phyloP scores from a whole-genome alignment of 1,284 basidiomycete species.

The Naganishia sp. region DNA sequence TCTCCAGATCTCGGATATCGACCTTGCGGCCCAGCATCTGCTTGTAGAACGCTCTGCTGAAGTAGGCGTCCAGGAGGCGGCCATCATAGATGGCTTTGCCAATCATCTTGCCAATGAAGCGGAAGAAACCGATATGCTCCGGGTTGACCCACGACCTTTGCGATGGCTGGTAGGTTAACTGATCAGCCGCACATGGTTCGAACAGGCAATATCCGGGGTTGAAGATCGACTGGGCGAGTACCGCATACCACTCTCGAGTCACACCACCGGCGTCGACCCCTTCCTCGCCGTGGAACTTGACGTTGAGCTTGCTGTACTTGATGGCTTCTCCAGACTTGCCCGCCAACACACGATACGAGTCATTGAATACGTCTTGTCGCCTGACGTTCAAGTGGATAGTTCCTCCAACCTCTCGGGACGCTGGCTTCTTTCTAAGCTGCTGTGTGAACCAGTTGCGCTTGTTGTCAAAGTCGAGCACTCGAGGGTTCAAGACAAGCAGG shows the following conservation, averaged over 20 bases:
- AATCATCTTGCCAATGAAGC: constrained; percentile 96
- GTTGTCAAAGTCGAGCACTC: constrained; percentile 99
- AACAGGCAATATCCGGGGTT: constrained; percentile 96
- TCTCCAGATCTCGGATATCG: constrained; percentile 90
- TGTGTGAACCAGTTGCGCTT: constrained; percentile 98
- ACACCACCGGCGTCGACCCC: constrained; percentile 98
- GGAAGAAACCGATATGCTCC: constrained; percentile 96
- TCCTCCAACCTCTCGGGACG: constrained; percentile 74
- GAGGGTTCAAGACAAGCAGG: constrained; percentile 89
- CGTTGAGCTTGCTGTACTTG: constrained; percentile 95
- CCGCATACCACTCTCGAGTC: constrained; percentile 98
- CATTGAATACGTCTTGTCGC: constrained; percentile 90
- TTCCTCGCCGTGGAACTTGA: constrained; percentile 96
- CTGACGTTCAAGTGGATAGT: constrained; percentile 91
- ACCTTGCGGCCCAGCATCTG: constrained; percentile 88
- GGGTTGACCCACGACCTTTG: constrained; percentile 92
- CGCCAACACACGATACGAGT: constrained; percentile 90
- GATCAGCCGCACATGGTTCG: constrained; percentile 93
- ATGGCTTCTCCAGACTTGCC: constrained; percentile 92
- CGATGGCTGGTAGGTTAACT: constrained; percentile 93
- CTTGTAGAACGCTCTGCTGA: constrained; percentile 90
- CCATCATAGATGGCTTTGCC: constrained; percentile 56
- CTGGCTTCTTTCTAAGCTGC: constrained; percentile 84
- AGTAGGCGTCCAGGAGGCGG: constrained; percentile 94
- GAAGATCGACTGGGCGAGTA: constrained; percentile 97